Evolutionary conservation across 140 eudicot genomes (phyloP).

Genomic region (Oenanthe javanica): DNA sequence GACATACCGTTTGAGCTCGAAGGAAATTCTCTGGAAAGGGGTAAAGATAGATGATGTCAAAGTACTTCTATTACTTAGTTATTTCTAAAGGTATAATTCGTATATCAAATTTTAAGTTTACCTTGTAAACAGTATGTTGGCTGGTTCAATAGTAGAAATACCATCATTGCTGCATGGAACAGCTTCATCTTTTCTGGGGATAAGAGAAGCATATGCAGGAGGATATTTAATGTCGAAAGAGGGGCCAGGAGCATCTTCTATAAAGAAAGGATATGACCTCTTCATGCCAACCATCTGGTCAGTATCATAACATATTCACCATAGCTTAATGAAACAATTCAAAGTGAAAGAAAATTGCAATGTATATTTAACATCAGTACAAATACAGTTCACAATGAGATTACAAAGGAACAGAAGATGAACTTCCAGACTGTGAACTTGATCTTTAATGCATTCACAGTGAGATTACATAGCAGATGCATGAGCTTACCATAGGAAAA

Average conservation of each 20-base stretch:
- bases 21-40: slow-evolving; percentile 42
- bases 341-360: not conserved
- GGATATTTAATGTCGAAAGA: slow-evolving; percentile 36
- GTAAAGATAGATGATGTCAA: slow-evolving; percentile 1
- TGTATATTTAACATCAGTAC: too few relatives aligned
- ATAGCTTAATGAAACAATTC: not conserved
- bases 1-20: slow-evolving; percentile 22
- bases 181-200: slow-evolving; percentile 35
- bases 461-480: not conserved
- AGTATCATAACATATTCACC: not conserved
- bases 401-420: not conserved
- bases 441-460: not conserved
- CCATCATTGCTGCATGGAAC: slow-evolving; percentile 39
- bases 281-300: slow-evolving; percentile 59
- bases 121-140: slow-evolving; percentile 28
- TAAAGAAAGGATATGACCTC: slow-evolving; percentile 50
- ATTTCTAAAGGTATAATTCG: not conserved
- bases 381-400: not conserved
- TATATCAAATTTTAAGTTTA: slow-evolving; percentile 12
- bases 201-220: slow-evolving; percentile 18
- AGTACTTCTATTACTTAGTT: not conserved
- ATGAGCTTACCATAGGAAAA: not conserved
- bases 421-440: not conserved
- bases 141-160: slow-evolving; percentile 24
- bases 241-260: slow-evolving; percentile 44